These are phyloP conservation scores for Antrodiella citrinella DNA, from an alignment of 768 basidiomycete species.

Conservation along the genomic window DNA sequence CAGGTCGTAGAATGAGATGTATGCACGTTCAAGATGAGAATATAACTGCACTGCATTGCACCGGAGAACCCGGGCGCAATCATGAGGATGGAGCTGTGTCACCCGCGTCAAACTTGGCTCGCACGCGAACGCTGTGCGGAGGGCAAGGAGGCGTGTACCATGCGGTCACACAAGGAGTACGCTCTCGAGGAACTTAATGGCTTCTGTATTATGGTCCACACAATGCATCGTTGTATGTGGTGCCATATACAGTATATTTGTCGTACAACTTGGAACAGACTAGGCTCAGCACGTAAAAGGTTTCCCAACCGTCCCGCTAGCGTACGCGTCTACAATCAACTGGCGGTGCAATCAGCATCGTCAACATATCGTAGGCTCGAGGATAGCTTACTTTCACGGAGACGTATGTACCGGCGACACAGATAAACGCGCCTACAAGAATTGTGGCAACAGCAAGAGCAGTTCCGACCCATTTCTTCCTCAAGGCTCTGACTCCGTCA, in stretches of 20 bases:
- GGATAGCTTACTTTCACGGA: conserved; percentile 38
- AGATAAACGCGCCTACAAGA: conserved; percentile 41
- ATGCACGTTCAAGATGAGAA: neutral
- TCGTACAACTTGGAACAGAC: no score
- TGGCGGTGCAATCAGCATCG: conserved; percentile 13
- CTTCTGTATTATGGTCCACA: no score
- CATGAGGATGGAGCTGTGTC: neutral
- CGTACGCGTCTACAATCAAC: conserved; percentile 41
- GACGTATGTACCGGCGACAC: conserved; percentile 44
- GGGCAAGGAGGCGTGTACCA: no score
- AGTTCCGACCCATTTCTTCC: conserved; percentile 25
- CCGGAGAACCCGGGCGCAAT: neutral
- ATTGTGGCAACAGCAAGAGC: conserved; percentile 35
- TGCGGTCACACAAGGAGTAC: neutral
- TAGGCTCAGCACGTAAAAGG: conserved; percentile 36
- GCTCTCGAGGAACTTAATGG: no score
- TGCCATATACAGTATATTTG: no score
- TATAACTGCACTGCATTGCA: neutral
- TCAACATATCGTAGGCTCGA: no score
- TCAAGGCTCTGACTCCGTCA: conserved; percentile 24
- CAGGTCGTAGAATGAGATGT: neutral
- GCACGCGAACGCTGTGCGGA: neutral
- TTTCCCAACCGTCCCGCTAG: conserved; percentile 31
- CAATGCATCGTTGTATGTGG: no score
- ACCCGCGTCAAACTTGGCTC: neutral